Evolutionary conservation across 192 early-diverging fungal genomes (phyloP), one percentile per base, ranked within the genome.

Genomic region (Coemansia sp.): DNA sequence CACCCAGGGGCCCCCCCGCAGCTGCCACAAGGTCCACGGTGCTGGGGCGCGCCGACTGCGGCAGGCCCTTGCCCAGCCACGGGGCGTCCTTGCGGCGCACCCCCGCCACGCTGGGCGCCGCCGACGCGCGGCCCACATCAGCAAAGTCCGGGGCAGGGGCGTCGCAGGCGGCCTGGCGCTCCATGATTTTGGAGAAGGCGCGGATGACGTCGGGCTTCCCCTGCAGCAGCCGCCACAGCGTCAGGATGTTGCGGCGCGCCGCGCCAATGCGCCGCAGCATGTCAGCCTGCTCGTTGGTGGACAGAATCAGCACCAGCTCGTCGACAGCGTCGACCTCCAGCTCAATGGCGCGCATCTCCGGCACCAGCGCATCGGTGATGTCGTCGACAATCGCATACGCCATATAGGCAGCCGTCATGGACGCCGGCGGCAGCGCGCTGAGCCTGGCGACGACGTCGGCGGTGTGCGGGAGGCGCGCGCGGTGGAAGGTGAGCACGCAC

Each of bases 291-390:
- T 98, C 96, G n/a, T 90, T 89, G 68, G 96, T 93, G 40, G 93
- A 91, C 45, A 96, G 74, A 42, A 98, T 92, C 17, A 99, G 83
- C 11, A 99, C 96, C 1, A 98, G 74, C 69, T 99, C 96, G 70
- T 99, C 96, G 63, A 97, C 95, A 0, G 93, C 89, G 61, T 97
- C 95, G 3, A 97, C 95, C 73, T 99, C 96, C 34, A 92, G 85
- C 79, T 99, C 97, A 66, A 99, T 91, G 14, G 88, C 82, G 42
- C 89, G 86, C 68, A 98, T 89, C 35, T 94, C 83, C 5, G 96
- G 95, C 27, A 90, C 89, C 73, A 98, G 94, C 7, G 87, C 87
- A 72, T 99, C 97, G 2, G 93, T 94, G 50, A 99, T 93, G 67
- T 96, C 95, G 76, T 98, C 97, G 68, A 98, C 81, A 24, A 98